Evolutionary conservation across 2,329 filamentous ascomycete species (phyloP).

Genomic region (Scytalidium sp.): DNA sequence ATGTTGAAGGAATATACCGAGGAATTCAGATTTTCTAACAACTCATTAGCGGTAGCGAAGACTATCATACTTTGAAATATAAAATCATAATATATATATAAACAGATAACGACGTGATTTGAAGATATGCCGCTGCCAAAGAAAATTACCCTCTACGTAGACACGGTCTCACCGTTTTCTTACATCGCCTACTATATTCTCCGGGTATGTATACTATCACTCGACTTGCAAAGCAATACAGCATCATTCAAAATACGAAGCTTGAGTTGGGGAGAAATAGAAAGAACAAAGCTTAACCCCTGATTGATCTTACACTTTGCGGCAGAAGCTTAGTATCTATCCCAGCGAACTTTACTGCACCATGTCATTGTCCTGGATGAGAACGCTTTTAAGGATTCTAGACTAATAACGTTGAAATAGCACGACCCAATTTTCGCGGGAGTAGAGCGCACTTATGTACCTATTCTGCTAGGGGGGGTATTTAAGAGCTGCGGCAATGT

Average conservation of each 20-base stretch:
- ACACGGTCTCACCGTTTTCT: conserved; percentile 58
- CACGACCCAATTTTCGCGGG: conserved; percentile 52
- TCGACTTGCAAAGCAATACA: background rate
- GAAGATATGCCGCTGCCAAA: background rate
- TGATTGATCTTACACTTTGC: too few species aligned
- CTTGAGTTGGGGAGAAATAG: too few species aligned
- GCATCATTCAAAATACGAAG: too few species aligned
- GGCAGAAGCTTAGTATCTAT: too few species aligned
- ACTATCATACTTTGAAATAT: background rate
- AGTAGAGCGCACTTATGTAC: conserved; percentile 53
- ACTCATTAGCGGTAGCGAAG: too few species aligned
- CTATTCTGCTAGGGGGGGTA: conserved; percentile 57
- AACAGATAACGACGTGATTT: background rate
- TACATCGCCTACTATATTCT: conserved; percentile 57
- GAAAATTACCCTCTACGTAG: conserved; percentile 52
- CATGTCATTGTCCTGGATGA: too few species aligned
- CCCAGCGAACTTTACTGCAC: too few species aligned
- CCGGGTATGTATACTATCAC: conserved; percentile 36
- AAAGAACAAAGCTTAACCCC: too few species aligned
- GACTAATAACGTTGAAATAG: conserved; percentile 36
- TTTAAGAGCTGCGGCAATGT: conserved; percentile 54
- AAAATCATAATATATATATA: too few species aligned
- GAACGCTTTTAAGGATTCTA: too few species aligned
- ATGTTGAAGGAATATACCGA: too few species aligned
- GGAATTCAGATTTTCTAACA: too few species aligned